Evolutionary conservation across 352 stramenopile genomes (phyloP), one percentile per base, ranked within the genome.

Genomic region (Globisporangium viniferum): DNA sequence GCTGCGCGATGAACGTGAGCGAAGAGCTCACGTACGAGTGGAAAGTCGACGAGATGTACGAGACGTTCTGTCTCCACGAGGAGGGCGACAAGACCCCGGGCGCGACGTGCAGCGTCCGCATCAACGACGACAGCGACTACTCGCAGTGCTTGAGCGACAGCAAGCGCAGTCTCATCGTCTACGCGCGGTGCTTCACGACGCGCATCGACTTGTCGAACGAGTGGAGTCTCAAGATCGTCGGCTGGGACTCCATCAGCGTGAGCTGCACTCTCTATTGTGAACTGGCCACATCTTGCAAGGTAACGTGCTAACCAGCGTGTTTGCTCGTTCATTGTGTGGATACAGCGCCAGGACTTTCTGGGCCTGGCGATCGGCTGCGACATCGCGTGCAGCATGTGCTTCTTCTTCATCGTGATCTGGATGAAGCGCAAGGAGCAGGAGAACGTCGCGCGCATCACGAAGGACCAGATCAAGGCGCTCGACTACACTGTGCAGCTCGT

Each of bases 401-500:
- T 94, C 57, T 84, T 93, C 70, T 70, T 74, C 14, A 70, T 88
- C 46, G 77, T 94, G 29, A 60, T 89, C 49, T 94, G 87, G 87
- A 80, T 93, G 68, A 85, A 85, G 54, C 62, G 66, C 4, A 91
- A 94, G 61, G 85, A 94, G 65, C 88, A 79, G 35, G 78, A 86
- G 63, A 81, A 81, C 14, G 80, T 88, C 8, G 73, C 74, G 20
- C 79, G 72, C 29, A 92, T 91, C 59, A 77, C 70, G 9, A 78
- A 86, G 22, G 71, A 84, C 57, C 83, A 92, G 59, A 78, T 92
- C 69, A 91, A 87, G 48, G 87, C 78, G 24, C 69, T 83, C 41
- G 82, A 94, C 62, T 94, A 93, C 72, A 93, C 87, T 0, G 87
- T 93, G 2, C 87, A 93, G 56, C 80, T 94, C 49, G 71, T 88